A percentile compares a stretch with the other conserved stretches of the same genome.
phyloP scores from a whole-genome alignment of 23 red algal genomes.

The Chondrus crispus region DNA sequence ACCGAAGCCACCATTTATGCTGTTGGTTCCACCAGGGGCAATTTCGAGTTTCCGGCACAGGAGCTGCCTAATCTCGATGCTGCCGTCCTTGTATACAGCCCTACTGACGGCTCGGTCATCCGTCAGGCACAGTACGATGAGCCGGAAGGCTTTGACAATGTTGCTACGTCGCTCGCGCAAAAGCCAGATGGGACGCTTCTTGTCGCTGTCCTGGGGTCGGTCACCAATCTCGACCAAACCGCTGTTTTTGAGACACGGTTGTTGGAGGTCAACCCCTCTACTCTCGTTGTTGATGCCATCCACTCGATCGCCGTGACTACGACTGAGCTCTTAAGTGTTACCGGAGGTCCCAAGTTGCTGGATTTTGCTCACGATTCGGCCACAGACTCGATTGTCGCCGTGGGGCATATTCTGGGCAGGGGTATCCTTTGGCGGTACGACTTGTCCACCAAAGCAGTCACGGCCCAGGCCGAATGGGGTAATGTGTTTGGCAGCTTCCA shows the following conservation, averaged over 20 bases:
- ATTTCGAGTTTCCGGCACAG: conserved; percentile 30
- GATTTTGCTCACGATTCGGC: conserved; percentile 32
- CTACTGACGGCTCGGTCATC: not conserved
- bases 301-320: conserved; percentile 4
- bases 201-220: conserved; percentile 41
- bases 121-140: conserved; percentile 39
- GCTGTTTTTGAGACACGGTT: conserved; percentile 22
- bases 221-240: conserved; percentile 11
- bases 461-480: conserved; percentile 40
- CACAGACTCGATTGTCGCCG: conserved; percentile 26
- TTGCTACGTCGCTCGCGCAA: conserved; percentile 17
- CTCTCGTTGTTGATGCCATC: not conserved
- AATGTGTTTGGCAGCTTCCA: conserved; percentile 17
- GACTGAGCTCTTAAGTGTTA: not conserved
- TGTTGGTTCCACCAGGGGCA: conserved; percentile 37
- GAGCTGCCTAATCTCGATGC: conserved; percentile 39
- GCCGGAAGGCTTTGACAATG: conserved; percentile 29
- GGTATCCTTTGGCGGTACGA: conserved; percentile 48
- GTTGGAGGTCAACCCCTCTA: conserved; percentile 3
- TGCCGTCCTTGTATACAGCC: conserved; percentile 46
- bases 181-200: conserved; percentile 10
- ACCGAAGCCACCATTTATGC: conserved; percentile 38
- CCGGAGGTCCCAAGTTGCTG: conserved; percentile 33
- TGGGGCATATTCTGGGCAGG: conserved; percentile 59
- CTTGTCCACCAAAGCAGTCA: conserved; percentile 21